Evolutionary conservation across 2,329 filamentous ascomycete species (phyloP), one percentile per base, ranked within the genome.

Genomic region (Dactylellina haptotyla): DNA sequence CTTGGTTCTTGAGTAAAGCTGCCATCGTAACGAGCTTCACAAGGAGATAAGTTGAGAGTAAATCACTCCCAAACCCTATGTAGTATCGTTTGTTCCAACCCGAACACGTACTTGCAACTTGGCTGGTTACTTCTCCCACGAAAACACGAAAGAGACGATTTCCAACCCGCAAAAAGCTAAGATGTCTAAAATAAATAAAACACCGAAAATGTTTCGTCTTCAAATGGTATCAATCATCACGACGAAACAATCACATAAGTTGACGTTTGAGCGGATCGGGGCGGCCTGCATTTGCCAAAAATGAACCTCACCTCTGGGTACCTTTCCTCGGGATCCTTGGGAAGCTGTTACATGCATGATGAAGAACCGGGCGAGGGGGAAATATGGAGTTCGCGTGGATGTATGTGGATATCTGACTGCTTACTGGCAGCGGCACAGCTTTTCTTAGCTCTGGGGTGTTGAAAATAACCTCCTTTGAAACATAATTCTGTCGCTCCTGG

Each of bases 231-330:
- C 51, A 66, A 48, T 58, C 62, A 56, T 65, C 50, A 66, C 41
- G 51, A 43, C 62, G 62, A 66, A 66, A 54, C 65, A 66, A 56
- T 53, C 25, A 43, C 45, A 53, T 50, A 54, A 45, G 46, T 58
- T 59, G 45, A 37, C 43, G 43, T 59, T 32, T 61, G 67, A 61
- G 67, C 67, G 67, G 67, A 64, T 72, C 67, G 67, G 67, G 67
- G 67, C 67, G 67, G 67, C 59, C 46, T 72, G 67, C 67, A 65
- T 65, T 69, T 72, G 53, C 67, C 67, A 72, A 72, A 72, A 72
- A 72, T 61, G 67, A 72, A 65, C 67, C 67, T 72, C 59, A 65
- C 67, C 45, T 34, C 67, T 65, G 67, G 67, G 59, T 72, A 65
- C 59, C 53, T 72, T 39, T 61, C 53, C 51, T 48, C 51, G 61